These are phyloP conservation scores for Termitomyces sp. DNA, from an alignment of 768 basidiomycete species.

Conservation along the genomic window DNA sequence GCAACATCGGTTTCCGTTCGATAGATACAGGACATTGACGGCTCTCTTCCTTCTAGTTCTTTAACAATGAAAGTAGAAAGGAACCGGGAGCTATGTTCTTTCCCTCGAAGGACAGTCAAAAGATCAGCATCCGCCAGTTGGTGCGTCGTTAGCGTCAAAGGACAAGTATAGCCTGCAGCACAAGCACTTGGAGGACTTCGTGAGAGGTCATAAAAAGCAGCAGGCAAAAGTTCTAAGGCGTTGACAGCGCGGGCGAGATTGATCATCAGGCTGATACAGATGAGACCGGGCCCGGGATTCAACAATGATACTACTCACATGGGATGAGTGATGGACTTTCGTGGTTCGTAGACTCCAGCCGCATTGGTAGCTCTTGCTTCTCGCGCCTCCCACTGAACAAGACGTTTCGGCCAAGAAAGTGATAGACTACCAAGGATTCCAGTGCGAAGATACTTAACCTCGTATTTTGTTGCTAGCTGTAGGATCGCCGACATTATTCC, in stretches of 20 bases:
- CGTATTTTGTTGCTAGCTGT: conserved; percentile 58
- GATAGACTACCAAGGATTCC: conserved; percentile 51
- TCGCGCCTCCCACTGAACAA: conserved; percentile 60
- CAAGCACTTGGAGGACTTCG: conserved; percentile 60
- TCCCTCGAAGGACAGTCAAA: conserved; percentile 55
- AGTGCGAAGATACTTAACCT: conserved; percentile 49
- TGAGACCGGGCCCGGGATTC: conserved; percentile 5
- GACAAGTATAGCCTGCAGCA: conserved; percentile 42
- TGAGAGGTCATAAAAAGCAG: conserved; percentile 78
- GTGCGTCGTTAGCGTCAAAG: conserved; percentile 27
- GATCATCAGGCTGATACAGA: conserved; percentile 48
- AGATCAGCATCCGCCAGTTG: conserved; percentile 49
- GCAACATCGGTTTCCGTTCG: conserved; percentile 38
- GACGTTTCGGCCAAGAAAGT: conserved; percentile 53
- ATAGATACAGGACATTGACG: conserved; percentile 43
- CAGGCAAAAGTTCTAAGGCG: conserved; percentile 54
- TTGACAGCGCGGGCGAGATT: conserved; percentile 56
- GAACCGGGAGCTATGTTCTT: conserved; percentile 67
- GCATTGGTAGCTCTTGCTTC: conserved; percentile 50
- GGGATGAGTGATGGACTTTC: conserved; percentile 54
- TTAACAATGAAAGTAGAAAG: conserved; percentile 74
- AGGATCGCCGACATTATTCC: conserved; percentile 49
- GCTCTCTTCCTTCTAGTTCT: conserved; percentile 60
- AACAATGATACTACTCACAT: conserved; percentile 44
- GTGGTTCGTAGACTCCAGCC: conserved; percentile 51